These are phyloP conservation scores for Coniochaeta prunicola DNA, from an alignment of 2,329 filamentous ascomycete genomes.

Conservation along the genomic window DNA sequence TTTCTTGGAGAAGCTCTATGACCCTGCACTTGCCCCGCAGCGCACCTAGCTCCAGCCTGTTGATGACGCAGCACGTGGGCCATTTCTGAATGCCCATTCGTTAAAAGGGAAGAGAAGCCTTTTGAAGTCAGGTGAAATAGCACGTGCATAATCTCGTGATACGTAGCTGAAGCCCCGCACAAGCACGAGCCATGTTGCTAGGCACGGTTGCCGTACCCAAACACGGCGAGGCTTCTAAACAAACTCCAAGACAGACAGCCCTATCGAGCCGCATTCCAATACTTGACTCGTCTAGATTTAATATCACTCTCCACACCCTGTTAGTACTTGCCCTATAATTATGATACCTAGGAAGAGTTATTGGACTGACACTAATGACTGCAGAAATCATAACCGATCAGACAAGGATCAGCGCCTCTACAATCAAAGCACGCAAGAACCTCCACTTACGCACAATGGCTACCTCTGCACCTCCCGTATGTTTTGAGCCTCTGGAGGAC, in stretches of 20 bases:
- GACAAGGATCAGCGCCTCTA: background rate
- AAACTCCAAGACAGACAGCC: slow-evolving; percentile 2
- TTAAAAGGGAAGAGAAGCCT: background rate
- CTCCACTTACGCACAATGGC: slow-evolving; percentile 4
- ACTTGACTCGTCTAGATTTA: background rate
- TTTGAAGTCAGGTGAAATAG: background rate
- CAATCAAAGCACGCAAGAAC: background rate
- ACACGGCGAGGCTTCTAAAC: slow-evolving; percentile 4
- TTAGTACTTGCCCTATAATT: background rate
- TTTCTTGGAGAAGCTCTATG: background rate
- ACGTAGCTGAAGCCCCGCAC: background rate
- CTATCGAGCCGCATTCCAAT: slow-evolving; percentile 1
- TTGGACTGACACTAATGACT: background rate
- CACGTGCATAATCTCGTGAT: background rate
- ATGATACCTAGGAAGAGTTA: background rate
- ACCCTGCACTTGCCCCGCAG: background rate
- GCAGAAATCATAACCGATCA: background rate
- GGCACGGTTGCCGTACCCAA: background rate
- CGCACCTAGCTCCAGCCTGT: background rate
- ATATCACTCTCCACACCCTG: background rate
- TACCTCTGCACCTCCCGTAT: slow-evolving; percentile 7
- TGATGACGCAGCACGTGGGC: slow-evolving; percentile 1
- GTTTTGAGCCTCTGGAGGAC: background rate
- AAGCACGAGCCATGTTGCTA: slow-evolving; percentile 2
- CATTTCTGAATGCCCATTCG: background rate